These are phyloP conservation scores for Xylaria sp. DNA, from an alignment of 2,329 filamentous ascomycete genomes.

Conservation along the genomic window DNA sequence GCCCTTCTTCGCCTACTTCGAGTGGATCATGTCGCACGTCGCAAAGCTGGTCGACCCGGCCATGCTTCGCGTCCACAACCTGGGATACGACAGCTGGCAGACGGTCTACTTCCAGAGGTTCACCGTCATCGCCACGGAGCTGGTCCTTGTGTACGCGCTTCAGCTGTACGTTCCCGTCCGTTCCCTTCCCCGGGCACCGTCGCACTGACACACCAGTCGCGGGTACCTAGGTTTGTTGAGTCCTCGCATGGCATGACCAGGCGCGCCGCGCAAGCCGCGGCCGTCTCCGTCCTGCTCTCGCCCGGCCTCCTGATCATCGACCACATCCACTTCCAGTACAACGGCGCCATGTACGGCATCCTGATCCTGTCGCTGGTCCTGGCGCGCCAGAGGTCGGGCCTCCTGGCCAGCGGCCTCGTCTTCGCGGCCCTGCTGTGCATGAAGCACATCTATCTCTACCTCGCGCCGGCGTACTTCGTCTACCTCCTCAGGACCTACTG, in stretches of 20 bases:
- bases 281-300: conserved; percentile 86
- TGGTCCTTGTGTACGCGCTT: conserved; percentile 81
- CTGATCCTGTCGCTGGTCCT: conserved; percentile 84
- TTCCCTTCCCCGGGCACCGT: conserved; percentile 2
- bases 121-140: conserved; percentile 85
- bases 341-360: conserved; percentile 92
- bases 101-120: conserved; percentile 90
- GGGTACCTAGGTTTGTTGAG: conserved; percentile 81
- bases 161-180: conserved; percentile 60
- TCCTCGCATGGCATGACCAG: conserved; percentile 67
- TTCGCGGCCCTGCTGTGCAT: conserved; percentile 88
- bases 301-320: conserved; percentile 96
- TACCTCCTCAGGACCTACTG: conserved; percentile 91
- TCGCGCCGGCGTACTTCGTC: conserved; percentile 94
- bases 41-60: conserved; percentile 76
- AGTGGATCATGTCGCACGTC: conserved; percentile 85
- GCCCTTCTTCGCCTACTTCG: conserved; percentile 96
- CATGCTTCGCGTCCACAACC: conserved; percentile 80
- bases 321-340: conserved; percentile 97
- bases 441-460: conserved; percentile 97
- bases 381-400: conserved; percentile 72
- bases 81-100: conserved; percentile 89
- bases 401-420: conserved; percentile 76
- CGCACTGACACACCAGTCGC: conserved; percentile 12
- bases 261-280: conserved; percentile 79